These are phyloP conservation scores for Suillus spraguei DNA, from an alignment of 768 basidiomycete species.

Conservation along the genomic window DNA sequence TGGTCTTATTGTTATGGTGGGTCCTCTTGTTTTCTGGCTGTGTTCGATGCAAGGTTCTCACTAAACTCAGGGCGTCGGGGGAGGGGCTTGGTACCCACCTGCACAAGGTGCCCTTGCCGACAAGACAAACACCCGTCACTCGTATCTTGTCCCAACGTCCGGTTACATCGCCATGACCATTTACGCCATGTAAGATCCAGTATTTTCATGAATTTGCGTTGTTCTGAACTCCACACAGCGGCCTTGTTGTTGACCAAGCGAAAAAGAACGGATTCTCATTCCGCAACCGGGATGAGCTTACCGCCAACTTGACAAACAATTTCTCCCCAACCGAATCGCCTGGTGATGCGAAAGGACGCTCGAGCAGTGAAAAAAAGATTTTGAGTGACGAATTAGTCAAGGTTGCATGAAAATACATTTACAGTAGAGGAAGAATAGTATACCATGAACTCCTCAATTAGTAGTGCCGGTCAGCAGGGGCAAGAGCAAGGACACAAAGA, in stretches of 20 bases:
- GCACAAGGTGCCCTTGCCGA: constrained; percentile 62
- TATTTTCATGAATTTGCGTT: not conserved
- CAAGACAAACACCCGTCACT: constrained; percentile 47
- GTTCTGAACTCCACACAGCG: constrained; percentile 34
- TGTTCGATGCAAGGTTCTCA: constrained; percentile 6
- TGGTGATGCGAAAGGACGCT: not conserved
- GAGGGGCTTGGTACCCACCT: constrained; percentile 70
- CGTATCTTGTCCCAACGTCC: constrained; percentile 61
- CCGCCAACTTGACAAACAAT: constrained; percentile 19
- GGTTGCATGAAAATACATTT: constrained; percentile 1
- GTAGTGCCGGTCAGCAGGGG: not conserved
- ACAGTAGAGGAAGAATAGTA: not conserved
- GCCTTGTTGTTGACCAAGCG: constrained; percentile 57
- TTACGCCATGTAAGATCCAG: constrained; percentile 31
- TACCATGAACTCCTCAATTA: not conserved
- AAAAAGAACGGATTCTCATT: constrained; percentile 52
- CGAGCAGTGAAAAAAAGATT: constrained; percentile 10
- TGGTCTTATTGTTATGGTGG: constrained; percentile 63
- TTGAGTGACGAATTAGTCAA: constrained; percentile 7
- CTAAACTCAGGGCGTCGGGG: constrained; percentile 51
- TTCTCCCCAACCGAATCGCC: not conserved
- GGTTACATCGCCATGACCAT: constrained; percentile 61
- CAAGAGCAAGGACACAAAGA: constrained; percentile 13
- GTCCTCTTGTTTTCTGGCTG: constrained; percentile 6
- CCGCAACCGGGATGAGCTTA: constrained; percentile 48